Base-by-base conservation (phyloP, 768 basidiomycete species). In the Pluteus cervinus region DNA sequence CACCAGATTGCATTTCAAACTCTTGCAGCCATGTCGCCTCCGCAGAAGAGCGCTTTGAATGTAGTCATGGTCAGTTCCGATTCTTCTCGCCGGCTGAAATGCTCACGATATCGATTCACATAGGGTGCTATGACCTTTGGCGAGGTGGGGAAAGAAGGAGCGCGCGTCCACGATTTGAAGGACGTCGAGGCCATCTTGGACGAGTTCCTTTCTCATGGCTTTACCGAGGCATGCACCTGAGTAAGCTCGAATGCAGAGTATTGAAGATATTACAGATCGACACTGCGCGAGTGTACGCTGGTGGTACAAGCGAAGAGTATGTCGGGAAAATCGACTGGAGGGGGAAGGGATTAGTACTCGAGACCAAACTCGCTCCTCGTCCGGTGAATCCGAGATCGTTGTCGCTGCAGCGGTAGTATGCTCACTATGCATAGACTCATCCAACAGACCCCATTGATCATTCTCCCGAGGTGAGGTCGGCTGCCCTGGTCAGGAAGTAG, bases 51-150 rank as follows among this genome's bases (percentile, higher is more conserved):
- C 42, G 54, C 58, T 3, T 50, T 74, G 39, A 73, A 73, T 44
- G 55, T 75, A 34, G 71, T 76, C 37, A 73, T 76, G 73, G 73
- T 68, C 45, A 12, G 50, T 26, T 14, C n/a, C 10, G n/a, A 7
- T 1, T 26, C 1, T 7, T 24, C 4, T 41, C 21, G 20, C 18
- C 4, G 21, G 7, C 11, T 30, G n/a, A n/a, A n/a, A n/a, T n/a
- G n/a, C n/a, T n/a, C n/a, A n/a, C n/a, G n/a, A n/a, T n/a, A n/a
- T n/a, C 20, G 23, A 11, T 21, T 39, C 17, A 11, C 3, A 14
- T 34, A 74, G 72, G 73, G 73, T 18, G 66, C 71, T 21, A 73
- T 73, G 72, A 74, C 71, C 5, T 75, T 76, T 45, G 73, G 75
- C n/a, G 63, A 59, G 17, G 51, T 55, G 10, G 73, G 73, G 4